Percentiles rank a stretch among this genome's conserved stretches.
phyloP scores from a whole-genome alignment of 192 early-diverging fungal genomes.

The Podila minutissima region DNA sequence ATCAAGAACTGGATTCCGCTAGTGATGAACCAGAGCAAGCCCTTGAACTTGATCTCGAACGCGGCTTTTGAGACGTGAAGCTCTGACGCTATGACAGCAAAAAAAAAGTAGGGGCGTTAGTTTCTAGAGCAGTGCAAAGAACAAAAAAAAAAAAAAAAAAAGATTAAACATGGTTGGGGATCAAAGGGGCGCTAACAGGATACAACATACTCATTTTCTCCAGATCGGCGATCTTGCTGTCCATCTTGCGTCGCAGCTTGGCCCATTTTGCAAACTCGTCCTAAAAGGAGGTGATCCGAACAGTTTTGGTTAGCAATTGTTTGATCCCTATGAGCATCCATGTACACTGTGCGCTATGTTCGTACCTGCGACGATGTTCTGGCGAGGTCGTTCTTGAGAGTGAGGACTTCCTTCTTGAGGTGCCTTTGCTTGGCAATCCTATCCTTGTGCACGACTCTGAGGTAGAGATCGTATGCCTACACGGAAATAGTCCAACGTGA shows the following conservation, averaged over 20 bases:
- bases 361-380: constrained; percentile 75
- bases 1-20: constrained; percentile 71
- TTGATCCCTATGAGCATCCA: background rate
- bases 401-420: constrained; percentile 69
- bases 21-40: constrained; percentile 69
- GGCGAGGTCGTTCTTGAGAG: constrained; percentile 70
- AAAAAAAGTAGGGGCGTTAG: background rate
- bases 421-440: constrained; percentile 63
- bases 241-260: constrained; percentile 83
- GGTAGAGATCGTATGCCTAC: constrained; percentile 62
- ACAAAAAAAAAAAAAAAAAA: background rate
- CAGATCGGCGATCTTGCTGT: constrained; percentile 74
- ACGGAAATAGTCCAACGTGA: background rate
- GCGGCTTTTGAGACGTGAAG: constrained; percentile 71
- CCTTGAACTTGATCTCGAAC: constrained; percentile 84
- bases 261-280: constrained; percentile 96
- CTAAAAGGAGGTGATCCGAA: constrained; percentile 28
- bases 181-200: no score
- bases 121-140: background rate
- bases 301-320: no score
- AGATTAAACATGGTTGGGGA: no score
- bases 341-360: background rate
- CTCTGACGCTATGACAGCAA: constrained; percentile 54
- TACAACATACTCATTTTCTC: constrained; percentile 67
- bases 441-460: constrained; percentile 66